These are phyloP conservation scores for Scutellaria baicalensis DNA, from an alignment of 257 asterid genomes.

Conservation along the genomic window DNA sequence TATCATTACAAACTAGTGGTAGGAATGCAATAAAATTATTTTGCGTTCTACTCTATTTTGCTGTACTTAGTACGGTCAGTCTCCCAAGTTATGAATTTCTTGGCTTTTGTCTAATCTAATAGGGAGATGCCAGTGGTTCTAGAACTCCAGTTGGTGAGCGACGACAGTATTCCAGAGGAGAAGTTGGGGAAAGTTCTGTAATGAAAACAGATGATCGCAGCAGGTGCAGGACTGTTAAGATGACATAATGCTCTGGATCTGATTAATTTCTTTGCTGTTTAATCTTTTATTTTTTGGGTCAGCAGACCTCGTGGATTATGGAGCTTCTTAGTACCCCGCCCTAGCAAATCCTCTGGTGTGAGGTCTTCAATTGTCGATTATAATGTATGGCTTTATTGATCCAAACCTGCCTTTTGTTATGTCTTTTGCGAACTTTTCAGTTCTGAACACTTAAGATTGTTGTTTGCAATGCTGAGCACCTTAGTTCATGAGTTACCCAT, in stretches of 20 bases:
- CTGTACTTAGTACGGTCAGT: neutral
- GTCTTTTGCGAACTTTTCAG: neutral
- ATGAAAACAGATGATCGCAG: slow-evolving; percentile 32
- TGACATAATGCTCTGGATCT: neutral
- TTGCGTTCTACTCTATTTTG: neutral
- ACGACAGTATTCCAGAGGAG: slow-evolving; percentile 27
- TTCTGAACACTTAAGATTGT: slow-evolving; percentile 7
- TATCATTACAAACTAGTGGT: neutral
- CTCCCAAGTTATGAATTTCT: neutral
- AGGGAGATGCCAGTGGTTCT: slow-evolving; percentile 54
- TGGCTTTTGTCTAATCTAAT: slow-evolving; percentile 21
- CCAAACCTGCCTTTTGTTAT: slow-evolving; percentile 4
- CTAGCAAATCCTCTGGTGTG: slow-evolving; percentile 38
- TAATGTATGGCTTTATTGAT: slow-evolving; percentile 37
- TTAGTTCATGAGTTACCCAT: slow-evolving; percentile 5
- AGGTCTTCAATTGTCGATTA: slow-evolving; percentile 35
- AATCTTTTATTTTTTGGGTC: slow-evolving; percentile 21
- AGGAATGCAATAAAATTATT: neutral
- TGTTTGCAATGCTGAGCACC: slow-evolving; percentile 11
- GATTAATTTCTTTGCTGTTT: slow-evolving; percentile 3
- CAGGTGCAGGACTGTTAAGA: slow-evolving; percentile 37
- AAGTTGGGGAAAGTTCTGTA: slow-evolving; percentile 29
- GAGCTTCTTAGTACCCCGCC: slow-evolving; percentile 48
- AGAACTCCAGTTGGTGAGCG: slow-evolving; percentile 32
- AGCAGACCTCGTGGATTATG: slow-evolving; percentile 61